Percentiles rank a stretch among this genome's conserved stretches.
These are phyloP conservation scores for Solanum peruvianum DNA, from an alignment of 257 asterid genomes.

Conservation along the genomic window DNA sequence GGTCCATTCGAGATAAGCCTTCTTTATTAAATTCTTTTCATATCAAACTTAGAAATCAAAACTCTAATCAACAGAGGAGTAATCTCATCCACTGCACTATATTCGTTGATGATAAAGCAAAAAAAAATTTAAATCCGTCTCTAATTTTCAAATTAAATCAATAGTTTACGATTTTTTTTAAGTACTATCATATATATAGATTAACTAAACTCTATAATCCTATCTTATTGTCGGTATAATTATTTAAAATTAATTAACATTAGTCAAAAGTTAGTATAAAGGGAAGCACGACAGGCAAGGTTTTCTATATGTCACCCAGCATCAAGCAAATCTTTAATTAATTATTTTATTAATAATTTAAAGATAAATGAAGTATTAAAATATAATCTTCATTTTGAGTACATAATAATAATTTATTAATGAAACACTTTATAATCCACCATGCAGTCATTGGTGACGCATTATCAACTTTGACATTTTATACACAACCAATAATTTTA, in stretches of 20 bases:
- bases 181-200: neutral
- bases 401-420: neutral
- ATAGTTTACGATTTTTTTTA: neutral
- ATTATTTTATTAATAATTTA: neutral
- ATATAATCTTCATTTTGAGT: neutral
- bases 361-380: neutral
- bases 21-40: neutral
- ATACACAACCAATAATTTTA: neutral
- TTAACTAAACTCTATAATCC: neutral
- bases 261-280: neutral
- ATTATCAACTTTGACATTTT: neutral
- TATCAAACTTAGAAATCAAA: no score
- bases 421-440: neutral
- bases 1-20: neutral
- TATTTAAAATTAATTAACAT: neutral
- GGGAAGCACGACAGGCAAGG: neutral
- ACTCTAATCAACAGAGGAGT: neutral
- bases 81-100: neutral
- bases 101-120: neutral
- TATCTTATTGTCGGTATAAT: neutral
- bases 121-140: neutral
- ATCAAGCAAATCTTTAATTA: neutral
- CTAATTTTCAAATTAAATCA: neutral
- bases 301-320: neutral
- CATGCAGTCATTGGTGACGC: slow-evolving; percentile 20